Evolutionary conservation across 192 early-diverging fungal genomes (phyloP).

Genomic region (Coemansia sp.): DNA sequence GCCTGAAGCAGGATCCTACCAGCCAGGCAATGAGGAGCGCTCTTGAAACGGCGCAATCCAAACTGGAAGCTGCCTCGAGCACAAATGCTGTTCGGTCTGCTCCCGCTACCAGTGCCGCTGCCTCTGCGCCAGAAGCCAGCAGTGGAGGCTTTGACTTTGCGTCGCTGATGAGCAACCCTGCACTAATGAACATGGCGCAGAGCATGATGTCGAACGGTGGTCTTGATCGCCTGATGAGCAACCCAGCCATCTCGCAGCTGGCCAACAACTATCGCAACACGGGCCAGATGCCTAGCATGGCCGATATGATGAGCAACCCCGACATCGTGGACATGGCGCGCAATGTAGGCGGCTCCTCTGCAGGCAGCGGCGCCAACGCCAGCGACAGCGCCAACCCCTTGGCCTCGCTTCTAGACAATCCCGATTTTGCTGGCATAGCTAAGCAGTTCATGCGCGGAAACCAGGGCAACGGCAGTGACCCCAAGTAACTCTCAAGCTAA

Average conservation of each 20-base stretch:
- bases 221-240: conserved; percentile 83
- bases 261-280: conserved; percentile 44
- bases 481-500: background rate
- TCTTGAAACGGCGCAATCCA: conserved; percentile 66
- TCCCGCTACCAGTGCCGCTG: conserved; percentile 25
- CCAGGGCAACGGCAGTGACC: background rate
- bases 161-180: conserved; percentile 89
- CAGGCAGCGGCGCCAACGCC: background rate
- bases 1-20: conserved; percentile 76
- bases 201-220: conserved; percentile 87
- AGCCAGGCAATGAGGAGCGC: conserved; percentile 82
- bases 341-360: conserved; percentile 14
- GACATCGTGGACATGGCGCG: conserved; percentile 47
- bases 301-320: conserved; percentile 51
- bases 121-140: conserved; percentile 58
- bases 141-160: conserved; percentile 76
- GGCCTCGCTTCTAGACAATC: conserved; percentile 41
- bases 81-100: conserved; percentile 1
- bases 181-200: conserved; percentile 94
- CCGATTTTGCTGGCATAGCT: conserved; percentile 32
- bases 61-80: conserved; percentile 28
- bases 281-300: conserved; percentile 50
- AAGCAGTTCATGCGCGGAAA: conserved; percentile 30
- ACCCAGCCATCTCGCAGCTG: conserved; percentile 88
- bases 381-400: conserved; percentile 19